phyloP scores from a whole-genome alignment of 177 flowering plant species.

The Tripterygium wilfordii region DNA sequence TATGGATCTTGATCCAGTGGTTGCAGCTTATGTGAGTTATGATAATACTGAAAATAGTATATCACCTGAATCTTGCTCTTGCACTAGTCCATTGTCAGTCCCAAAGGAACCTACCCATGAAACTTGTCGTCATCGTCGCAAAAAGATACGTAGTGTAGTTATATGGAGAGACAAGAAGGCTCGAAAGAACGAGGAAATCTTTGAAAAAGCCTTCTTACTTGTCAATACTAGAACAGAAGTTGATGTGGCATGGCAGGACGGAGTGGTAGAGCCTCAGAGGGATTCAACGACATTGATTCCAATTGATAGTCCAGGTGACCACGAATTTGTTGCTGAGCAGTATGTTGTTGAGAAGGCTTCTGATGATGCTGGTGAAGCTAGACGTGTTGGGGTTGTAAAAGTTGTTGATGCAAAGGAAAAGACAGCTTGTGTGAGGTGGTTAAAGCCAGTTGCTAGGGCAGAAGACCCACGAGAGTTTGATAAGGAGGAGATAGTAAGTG shows the following conservation, averaged over 20 bases:
- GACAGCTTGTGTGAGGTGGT: constrained; percentile 88
- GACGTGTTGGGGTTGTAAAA: constrained; percentile 86
- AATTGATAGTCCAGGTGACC: constrained; percentile 88
- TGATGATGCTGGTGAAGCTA: constrained; percentile 64
- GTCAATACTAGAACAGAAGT: constrained; percentile 64
- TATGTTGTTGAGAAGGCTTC: constrained; percentile 89
- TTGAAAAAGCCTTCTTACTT: constrained; percentile 76
- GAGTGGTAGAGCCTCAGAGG: constrained; percentile 38
- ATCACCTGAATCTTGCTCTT: constrained; percentile 34
- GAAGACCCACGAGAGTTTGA: constrained; percentile 88
- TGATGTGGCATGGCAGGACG: constrained; percentile 96
- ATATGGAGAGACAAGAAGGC: constrained; percentile 69
- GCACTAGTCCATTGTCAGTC: constrained; percentile 38
- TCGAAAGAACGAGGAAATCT: constrained; percentile 71
- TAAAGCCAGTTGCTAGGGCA: constrained; percentile 75
- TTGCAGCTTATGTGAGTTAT: constrained; percentile 27
- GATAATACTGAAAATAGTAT: constrained; percentile 18
- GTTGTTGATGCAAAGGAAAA: constrained; percentile 91
- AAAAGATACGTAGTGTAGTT: constrained; percentile 71
- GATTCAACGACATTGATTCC: constrained; percentile 69
- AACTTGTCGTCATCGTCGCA: constrained; percentile 63
- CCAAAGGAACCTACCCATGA: constrained; percentile 60
- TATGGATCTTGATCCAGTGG: constrained; percentile 35
- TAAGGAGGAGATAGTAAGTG: constrained; percentile 89
- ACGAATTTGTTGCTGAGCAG: constrained; percentile 92